Conservation (phyloP, 179 eudicot genomes). For the Spergularia azorica region DNA sequence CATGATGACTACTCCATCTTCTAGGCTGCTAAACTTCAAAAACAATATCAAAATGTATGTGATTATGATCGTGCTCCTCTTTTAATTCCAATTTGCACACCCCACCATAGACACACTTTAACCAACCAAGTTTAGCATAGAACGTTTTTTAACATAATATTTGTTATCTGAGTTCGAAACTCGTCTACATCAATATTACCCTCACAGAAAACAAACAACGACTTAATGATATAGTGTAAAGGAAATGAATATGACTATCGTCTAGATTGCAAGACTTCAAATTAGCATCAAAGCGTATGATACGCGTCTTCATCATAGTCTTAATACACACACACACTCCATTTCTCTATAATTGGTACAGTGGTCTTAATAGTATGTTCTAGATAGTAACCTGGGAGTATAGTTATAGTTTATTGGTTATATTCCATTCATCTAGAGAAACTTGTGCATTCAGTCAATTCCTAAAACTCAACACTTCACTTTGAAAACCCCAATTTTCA, state of each 20-base stretch:
- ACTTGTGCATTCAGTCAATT: conserved; percentile 15
- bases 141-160: too few relatives aligned
- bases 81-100: too few relatives aligned
- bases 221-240: too few relatives aligned
- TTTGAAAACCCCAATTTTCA: neutral
- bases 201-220: too few relatives aligned
- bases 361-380: conserved; percentile 1
- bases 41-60: too few relatives aligned
- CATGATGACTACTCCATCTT: neutral
- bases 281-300: neutral
- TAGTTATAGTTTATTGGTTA: neutral
- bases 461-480: neutral
- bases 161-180: too few relatives aligned
- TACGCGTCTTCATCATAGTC: neutral
- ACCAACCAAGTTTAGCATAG: too few relatives aligned
- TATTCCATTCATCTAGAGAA: conserved; percentile 28
- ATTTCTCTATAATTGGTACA: neutral
- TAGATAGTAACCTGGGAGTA: conserved; percentile 2
- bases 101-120: too few relatives aligned
- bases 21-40: neutral
- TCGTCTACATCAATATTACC: too few relatives aligned
- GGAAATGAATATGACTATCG: too few relatives aligned
- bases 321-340: neutral
- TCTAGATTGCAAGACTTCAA: too few relatives aligned
- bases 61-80: too few relatives aligned